Conservation (phyloP, 2,329 filamentous ascomycete species). For the Fusarium illudens region DNA sequence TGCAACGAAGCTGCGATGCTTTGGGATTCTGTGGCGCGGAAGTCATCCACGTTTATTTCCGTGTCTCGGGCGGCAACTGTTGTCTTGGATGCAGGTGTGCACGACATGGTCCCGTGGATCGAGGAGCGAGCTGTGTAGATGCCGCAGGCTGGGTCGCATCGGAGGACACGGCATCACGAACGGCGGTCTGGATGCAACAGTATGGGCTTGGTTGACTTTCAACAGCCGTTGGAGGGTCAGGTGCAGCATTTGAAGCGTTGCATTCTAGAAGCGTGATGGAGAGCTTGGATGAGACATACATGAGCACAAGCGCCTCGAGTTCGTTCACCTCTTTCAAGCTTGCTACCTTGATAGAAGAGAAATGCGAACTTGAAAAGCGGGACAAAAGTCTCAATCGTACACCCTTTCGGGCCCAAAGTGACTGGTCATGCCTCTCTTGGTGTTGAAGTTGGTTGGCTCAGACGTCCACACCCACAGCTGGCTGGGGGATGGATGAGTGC, state of each 20-base stretch:
- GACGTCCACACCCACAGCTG: conserved; percentile 16
- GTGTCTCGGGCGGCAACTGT: conserved; percentile 36
- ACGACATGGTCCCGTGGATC: conserved; percentile 34
- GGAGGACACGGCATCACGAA: conserved; percentile 19
- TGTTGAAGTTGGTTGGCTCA: conserved; percentile 10
- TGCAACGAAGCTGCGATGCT: conserved; percentile 37
- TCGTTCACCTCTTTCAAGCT: background rate
- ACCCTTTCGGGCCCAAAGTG: conserved; percentile 26
- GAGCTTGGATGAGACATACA: conserved; percentile 22
- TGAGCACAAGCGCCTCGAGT: background rate
- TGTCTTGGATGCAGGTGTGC: conserved; percentile 37
- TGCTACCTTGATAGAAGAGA: conserved; percentile 5
- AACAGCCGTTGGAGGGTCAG: conserved; percentile 13
- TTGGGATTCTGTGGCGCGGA: conserved; percentile 34
- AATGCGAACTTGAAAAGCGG: conserved; percentile 13
- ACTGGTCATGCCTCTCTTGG: conserved; percentile 34
- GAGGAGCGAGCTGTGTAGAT: conserved; percentile 30
- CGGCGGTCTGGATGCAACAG: background rate
- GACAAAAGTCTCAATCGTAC: conserved; percentile 35
- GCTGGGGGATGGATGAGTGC: conserved; percentile 2
- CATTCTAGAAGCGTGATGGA: conserved; percentile 16
- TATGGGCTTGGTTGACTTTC: background rate
- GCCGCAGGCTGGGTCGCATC: conserved; percentile 26
- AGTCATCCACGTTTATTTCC: conserved; percentile 39
- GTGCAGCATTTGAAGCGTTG: conserved; percentile 27